A percentile compares a stretch with the other conserved stretches of the same genome.
Conservation (phyloP, 441 rosid species). For the Pelargonium myrrhifolium region DNA sequence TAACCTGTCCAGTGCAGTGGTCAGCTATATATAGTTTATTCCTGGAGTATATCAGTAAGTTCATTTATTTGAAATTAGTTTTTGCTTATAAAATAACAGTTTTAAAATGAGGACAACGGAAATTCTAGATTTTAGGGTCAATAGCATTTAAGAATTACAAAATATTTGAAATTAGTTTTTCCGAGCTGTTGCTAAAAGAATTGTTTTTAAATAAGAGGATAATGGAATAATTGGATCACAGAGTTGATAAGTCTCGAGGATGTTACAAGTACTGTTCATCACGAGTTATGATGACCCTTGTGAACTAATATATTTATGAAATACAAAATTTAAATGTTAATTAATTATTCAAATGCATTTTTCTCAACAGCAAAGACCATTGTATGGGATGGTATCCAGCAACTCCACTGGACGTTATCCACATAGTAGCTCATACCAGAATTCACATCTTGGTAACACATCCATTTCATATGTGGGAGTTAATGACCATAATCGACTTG, state of each 20-base stretch:
- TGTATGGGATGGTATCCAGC: slow-evolving; percentile 39
- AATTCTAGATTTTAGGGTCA: neutral
- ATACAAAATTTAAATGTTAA: neutral
- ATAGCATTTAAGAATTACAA: neutral
- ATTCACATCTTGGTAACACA: slow-evolving; percentile 29
- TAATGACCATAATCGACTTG: slow-evolving; percentile 33
- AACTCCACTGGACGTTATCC: slow-evolving; percentile 45
- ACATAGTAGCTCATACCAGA: slow-evolving; percentile 39
- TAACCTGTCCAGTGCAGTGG: neutral
- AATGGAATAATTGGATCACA: neutral
- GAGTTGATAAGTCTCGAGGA: neutral
- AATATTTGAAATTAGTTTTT: neutral
- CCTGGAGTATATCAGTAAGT: neutral
- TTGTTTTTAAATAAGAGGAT: neutral
- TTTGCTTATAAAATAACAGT: neutral
- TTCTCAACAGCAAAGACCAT: slow-evolving; percentile 35
- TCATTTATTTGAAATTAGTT: neutral
- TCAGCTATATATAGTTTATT: neutral
- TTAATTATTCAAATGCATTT: slow-evolving; percentile 19
- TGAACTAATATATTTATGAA: neutral
- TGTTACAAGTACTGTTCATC: neutral
- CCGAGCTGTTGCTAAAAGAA: neutral
- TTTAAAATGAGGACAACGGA: neutral
- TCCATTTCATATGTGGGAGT: slow-evolving; percentile 35
- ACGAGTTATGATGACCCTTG: neutral